phyloP scores from a whole-genome alignment of 1,284 basidiomycete genomes.

The Marasmius sp. region DNA sequence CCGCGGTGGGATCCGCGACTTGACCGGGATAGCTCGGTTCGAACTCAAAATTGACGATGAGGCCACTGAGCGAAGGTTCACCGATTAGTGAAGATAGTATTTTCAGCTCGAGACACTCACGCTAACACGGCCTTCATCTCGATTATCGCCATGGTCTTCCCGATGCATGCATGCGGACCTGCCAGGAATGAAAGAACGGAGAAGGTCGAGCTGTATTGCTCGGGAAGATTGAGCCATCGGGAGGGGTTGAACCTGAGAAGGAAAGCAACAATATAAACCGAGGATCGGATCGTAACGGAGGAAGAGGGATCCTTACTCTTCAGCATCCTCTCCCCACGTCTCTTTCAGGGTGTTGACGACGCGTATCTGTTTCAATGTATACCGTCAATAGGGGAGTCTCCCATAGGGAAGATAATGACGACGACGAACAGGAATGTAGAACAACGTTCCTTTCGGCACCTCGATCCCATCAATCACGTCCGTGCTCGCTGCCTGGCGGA shows the following conservation, averaged over 20 bases:
- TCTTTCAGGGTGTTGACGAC: conserved; percentile 47
- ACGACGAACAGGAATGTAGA: conserved; percentile 44
- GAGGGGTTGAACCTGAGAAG: conserved; percentile 37
- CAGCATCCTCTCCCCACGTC: conserved; percentile 47
- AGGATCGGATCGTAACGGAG: background rate
- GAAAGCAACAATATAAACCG: background rate
- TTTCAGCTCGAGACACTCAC: conserved; percentile 25
- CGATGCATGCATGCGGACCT: conserved; percentile 50
- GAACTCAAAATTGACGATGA: conserved; percentile 43
- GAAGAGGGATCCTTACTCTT: conserved; percentile 29
- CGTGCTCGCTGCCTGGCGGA: conserved; percentile 41
- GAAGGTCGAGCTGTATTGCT: conserved; percentile 33
- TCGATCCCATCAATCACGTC: conserved; percentile 43
- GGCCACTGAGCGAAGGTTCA: conserved; percentile 21
- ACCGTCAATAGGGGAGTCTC: background rate
- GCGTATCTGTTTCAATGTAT: conserved; percentile 36
- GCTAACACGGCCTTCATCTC: conserved; percentile 51
- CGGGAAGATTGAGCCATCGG: conserved; percentile 42
- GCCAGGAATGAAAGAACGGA: conserved; percentile 45
- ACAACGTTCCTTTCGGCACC: conserved; percentile 46
- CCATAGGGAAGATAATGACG: background rate
- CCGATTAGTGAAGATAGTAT: background rate
- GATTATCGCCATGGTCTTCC: conserved; percentile 50
- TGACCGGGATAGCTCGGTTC: conserved; percentile 39
- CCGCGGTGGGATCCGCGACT: conserved; percentile 35